These are phyloP conservation scores for Trichoderma virens DNA, from an alignment of 495 filamentous ascomycete species.

Conservation along the genomic window DNA sequence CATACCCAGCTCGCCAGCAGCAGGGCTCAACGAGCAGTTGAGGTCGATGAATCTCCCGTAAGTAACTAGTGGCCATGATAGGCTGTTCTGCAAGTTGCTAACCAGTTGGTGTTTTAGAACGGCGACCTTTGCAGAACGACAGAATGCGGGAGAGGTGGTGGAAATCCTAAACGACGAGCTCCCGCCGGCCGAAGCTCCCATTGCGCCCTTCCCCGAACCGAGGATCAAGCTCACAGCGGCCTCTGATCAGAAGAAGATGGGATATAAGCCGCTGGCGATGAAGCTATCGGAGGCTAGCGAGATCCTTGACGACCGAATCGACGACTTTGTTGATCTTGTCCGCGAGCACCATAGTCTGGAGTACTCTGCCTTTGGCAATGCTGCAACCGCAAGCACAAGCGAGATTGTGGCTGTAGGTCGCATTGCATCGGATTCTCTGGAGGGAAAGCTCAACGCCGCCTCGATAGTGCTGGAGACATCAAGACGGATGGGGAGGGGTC, in stretches of 20 bases:
- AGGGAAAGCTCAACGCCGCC: conserved; percentile 74
- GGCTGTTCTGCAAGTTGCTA: not conserved
- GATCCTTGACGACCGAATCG: conserved; percentile 89
- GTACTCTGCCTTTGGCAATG: conserved; percentile 79
- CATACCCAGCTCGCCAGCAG: conserved; percentile 36
- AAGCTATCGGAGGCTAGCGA: conserved; percentile 86
- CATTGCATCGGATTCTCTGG: conserved; percentile 76
- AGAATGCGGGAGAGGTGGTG: conserved; percentile 67
- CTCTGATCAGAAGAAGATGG: conserved; percentile 81
- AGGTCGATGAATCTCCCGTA: conserved; percentile 32
- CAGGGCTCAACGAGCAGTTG: conserved; percentile 33
- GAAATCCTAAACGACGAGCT: conserved; percentile 79
- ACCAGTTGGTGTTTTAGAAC: conserved; percentile 22
- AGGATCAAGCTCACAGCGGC: conserved; percentile 76
- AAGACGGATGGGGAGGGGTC: conserved; percentile 71
- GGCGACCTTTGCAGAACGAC: conserved; percentile 60
- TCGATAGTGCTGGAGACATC: conserved; percentile 85
- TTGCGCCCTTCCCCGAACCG: conserved; percentile 62
- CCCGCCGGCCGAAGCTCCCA: conserved; percentile 56
- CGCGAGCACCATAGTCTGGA: conserved; percentile 67
- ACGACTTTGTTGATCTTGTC: conserved; percentile 69
- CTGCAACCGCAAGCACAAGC: conserved; percentile 70
- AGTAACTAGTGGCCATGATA: conserved; percentile 10
- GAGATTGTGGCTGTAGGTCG: conserved; percentile 87
- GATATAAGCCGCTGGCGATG: conserved; percentile 88